Evolutionary conservation across 208 protist species (phyloP).

Genomic region (Trypanosoma melophagium): DNA sequence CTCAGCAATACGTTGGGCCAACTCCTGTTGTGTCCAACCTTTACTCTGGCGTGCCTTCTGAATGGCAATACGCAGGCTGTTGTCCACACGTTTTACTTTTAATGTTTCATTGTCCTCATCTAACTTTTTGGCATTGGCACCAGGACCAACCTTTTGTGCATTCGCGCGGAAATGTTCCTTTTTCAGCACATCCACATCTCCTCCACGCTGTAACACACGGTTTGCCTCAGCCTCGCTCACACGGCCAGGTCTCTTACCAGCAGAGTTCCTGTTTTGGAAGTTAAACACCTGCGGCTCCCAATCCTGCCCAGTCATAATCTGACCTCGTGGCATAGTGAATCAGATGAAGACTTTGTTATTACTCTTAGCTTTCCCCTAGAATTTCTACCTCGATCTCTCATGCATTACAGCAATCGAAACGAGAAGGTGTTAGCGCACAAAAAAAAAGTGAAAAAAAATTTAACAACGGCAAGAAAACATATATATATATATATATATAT

Average conservation of each 20-base stretch:
- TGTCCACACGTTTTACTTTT: constrained; percentile 87
- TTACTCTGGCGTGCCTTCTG: constrained; percentile 79
- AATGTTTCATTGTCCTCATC: constrained; percentile 84
- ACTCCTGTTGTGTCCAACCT: constrained; percentile 87
- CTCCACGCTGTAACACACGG: constrained; percentile 71
- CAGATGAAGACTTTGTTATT: no score
- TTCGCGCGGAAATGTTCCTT: constrained; percentile 75
- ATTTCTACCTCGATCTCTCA: neutral
- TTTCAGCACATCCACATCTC: constrained; percentile 57
- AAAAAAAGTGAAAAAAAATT: no score
- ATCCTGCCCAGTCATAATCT: constrained; percentile 73
- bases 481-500: no score
- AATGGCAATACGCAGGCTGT: constrained; percentile 74
- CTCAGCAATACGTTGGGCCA: constrained; percentile 84
- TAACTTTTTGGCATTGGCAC: constrained; percentile 85
- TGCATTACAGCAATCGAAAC: no score
- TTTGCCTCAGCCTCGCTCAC: constrained; percentile 76
- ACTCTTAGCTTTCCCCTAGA: neutral
- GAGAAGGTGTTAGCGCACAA: no score
- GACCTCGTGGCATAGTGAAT: constrained; percentile 50
- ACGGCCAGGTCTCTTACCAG: constrained; percentile 34
- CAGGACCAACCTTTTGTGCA: constrained; percentile 54
- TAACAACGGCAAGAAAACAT: no score
- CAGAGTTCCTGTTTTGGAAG: constrained; percentile 43
- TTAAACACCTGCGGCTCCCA: constrained; percentile 90